Base-by-base conservation (phyloP, 371 early-diverging fungal genomes). In the Blakeslea trispora region DNA sequence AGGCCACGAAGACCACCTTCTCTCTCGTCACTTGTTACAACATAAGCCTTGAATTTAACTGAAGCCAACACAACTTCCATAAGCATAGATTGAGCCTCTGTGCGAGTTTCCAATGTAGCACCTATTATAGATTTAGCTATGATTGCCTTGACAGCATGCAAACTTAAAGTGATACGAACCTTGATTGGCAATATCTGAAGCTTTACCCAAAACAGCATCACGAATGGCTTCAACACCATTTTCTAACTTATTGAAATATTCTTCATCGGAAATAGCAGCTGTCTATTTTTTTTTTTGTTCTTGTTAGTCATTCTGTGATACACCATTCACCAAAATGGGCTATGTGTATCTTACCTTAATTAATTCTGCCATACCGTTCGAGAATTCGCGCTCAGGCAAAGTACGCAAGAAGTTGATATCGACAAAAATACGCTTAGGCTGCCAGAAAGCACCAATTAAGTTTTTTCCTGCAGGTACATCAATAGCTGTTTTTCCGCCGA, bases 401-500 rank as follows among this genome's bases (percentile, higher is more conserved):
- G 97, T 96, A 57, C 82, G 72, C 45, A 98, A 80, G 56, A 93
- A 92, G 24, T 81, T 69, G 40, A 94, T 69, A 75, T 97, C 97
- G 69, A 96, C 93, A 68, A 86, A 97, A 53, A 96, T 90, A 45
- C 92, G 88, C 68, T 87, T 81, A 8, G 98, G 98, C 69, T 97
- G 98, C 90, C 96, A 95, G 75, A 98, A 98, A 15, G 95, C 89
- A 42, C 98, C 98, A 53, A 98, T 86, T 49, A 97, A 77, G 74
- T 98, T 98, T 78, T 98, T 98, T 52, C 97, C 98, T 28, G 87
- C 86, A 5, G 94, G 93, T 0, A 93, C 92, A 74, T 98, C 98
- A 45, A 98, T 87, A 0, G 96, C 98, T 0, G 97, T 97, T 81
- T 98, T 98, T 44, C 98, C 98, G 57, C 98, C 98, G 52, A 98